Evolutionary conservation across 306 rosid genomes (phyloP).

Genomic region (Cicer chorassanicum): DNA sequence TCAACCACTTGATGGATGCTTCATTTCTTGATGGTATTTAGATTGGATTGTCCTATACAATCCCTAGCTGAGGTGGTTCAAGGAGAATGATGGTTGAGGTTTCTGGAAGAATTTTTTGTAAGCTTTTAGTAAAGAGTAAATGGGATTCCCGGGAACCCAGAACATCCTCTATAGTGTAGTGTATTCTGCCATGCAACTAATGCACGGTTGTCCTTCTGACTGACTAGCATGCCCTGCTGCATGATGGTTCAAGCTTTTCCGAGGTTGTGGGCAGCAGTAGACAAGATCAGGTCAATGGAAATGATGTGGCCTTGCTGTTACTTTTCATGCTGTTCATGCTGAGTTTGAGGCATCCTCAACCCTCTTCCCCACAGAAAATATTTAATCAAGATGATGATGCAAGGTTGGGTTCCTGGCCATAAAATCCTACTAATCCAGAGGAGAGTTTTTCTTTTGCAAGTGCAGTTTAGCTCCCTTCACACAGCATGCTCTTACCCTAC

Average conservation of each 20-base stretch:
- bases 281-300: slow-evolving; percentile 6
- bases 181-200: too few relatives aligned
- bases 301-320: background rate
- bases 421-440: slow-evolving; percentile 4
- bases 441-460: background rate
- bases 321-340: background rate
- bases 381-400: background rate
- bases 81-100: too few relatives aligned
- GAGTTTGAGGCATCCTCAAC: background rate
- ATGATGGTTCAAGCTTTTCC: background rate
- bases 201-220: too few relatives aligned
- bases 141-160: too few relatives aligned
- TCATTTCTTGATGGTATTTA: background rate
- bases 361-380: background rate
- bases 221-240: too few relatives aligned
- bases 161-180: too few relatives aligned
- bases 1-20: slow-evolving; percentile 24
- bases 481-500: background rate
- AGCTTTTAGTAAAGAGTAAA: too few relatives aligned
- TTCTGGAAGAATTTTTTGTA: too few relatives aligned
- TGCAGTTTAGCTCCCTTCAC: slow-evolving; percentile 6
- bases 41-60: too few relatives aligned
- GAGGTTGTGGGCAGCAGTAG: background rate
- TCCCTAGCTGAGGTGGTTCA: too few relatives aligned
- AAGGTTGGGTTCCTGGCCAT: background rate